Evolutionary conservation across 495 filamentous ascomycete genomes (phyloP).

Genomic region (Trichoderma erinaceum): DNA sequence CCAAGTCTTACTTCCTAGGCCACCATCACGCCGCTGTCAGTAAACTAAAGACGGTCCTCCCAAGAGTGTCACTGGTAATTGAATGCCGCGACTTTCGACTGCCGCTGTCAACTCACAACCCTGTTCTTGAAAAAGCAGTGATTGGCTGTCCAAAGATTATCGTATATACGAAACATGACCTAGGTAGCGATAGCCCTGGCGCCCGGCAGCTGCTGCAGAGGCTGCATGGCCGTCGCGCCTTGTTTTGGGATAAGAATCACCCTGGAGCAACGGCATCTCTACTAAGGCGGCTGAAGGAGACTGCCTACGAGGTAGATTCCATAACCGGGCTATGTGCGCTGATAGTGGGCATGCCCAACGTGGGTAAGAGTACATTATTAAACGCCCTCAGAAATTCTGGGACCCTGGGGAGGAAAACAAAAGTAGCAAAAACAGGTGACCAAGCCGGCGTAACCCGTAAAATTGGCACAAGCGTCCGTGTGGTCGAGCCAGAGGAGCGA

Average conservation of each 20-base stretch:
- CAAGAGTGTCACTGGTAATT: slow-evolving; percentile 77
- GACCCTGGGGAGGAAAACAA: slow-evolving; percentile 29
- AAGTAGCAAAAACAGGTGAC: slow-evolving; percentile 75
- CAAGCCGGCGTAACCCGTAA: slow-evolving; percentile 89
- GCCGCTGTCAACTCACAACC: slow-evolving; percentile 83
- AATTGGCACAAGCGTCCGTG: slow-evolving; percentile 74
- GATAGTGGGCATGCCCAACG: slow-evolving; percentile 96
- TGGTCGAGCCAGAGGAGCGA: slow-evolving; percentile 34
- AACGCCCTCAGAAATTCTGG: slow-evolving; percentile 66
- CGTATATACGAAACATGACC: slow-evolving; percentile 87
- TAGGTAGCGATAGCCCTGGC: slow-evolving; percentile 39
- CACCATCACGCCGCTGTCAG: slow-evolving; percentile 80
- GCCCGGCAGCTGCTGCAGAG: slow-evolving; percentile 4
- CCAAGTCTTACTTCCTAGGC: slow-evolving; percentile 92
- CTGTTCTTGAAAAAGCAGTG: slow-evolving; percentile 75
- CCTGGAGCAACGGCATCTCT: slow-evolving; percentile 21
- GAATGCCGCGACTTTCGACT: slow-evolving; percentile 94
- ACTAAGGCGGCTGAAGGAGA: slow-evolving; percentile 24
- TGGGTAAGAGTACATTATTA: slow-evolving; percentile 84
- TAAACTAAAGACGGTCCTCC: slow-evolving; percentile 79
- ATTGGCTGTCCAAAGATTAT: slow-evolving; percentile 59
- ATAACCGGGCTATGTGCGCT: slow-evolving; percentile 64
- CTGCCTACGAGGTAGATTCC: slow-evolving; percentile 29
- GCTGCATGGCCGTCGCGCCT: slow-evolving; percentile 14
- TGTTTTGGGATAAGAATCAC: slow-evolving; percentile 25